Conservation (phyloP, 2,329 filamentous ascomycete genomes). For the Hypomyces rosellus region DNA sequence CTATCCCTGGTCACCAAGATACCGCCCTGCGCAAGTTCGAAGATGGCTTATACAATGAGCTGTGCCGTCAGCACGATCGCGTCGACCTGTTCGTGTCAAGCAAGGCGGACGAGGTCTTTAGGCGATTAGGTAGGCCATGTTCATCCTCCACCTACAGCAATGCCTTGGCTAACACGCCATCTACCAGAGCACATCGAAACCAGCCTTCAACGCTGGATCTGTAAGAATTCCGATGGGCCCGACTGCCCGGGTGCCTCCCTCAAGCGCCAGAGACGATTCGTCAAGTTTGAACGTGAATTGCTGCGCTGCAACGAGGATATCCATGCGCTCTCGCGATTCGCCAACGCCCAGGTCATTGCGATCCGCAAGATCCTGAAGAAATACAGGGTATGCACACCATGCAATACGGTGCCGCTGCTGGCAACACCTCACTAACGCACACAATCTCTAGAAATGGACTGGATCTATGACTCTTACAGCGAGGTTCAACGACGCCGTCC, state of each 20-base stretch:
- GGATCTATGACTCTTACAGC: conserved; percentile 58
- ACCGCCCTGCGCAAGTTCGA: conserved; percentile 58
- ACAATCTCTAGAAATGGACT: conserved; percentile 63
- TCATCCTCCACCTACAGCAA: not conserved
- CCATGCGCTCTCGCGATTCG: conserved; percentile 63
- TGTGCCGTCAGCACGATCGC: conserved; percentile 69
- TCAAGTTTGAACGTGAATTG: conserved; percentile 47
- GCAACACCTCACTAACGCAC: not conserved
- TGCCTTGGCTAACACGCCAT: conserved; percentile 17
- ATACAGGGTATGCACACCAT: conserved; percentile 51
- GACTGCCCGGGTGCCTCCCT: conserved; percentile 25
- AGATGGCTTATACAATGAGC: conserved; percentile 61
- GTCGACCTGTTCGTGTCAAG: conserved; percentile 72
- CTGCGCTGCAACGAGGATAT: conserved; percentile 64
- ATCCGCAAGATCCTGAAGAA: conserved; percentile 84
- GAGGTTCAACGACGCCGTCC: conserved; percentile 61
- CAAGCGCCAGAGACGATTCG: conserved; percentile 46
- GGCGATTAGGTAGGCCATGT: conserved; percentile 52
- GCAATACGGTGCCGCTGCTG: not conserved
- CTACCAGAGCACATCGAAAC: conserved; percentile 41
- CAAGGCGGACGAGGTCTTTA: conserved; percentile 71
- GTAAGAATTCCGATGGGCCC: conserved; percentile 35
- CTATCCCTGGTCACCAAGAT: conserved; percentile 67
- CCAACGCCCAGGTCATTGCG: conserved; percentile 65
- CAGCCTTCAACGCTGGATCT: conserved; percentile 41